Percentiles rank a stretch among this genome's conserved stretches.
These are phyloP conservation scores for Metschnikowia gelsemii DNA, from an alignment of 805 yeast genomes.

Conservation along the genomic window DNA sequence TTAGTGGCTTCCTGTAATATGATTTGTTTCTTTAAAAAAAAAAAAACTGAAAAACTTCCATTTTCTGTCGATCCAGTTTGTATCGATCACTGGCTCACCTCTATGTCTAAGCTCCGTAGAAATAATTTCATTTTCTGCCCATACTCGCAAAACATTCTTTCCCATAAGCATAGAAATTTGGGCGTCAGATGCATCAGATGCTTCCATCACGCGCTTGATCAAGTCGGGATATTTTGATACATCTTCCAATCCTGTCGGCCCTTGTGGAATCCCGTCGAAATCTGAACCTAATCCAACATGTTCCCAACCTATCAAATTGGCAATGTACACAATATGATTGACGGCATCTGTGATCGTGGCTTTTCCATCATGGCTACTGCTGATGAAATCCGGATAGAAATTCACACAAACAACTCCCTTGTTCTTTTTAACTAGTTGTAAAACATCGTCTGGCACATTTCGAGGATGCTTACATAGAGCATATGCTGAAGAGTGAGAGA, in stretches of 20 bases:
- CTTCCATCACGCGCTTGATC: slow-evolving; percentile 28
- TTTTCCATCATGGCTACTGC: slow-evolving; percentile 16
- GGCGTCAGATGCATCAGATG: slow-evolving; percentile 43
- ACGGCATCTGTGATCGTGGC: slow-evolving; percentile 48
- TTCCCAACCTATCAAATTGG: slow-evolving; percentile 49
- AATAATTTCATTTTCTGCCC: slow-evolving; percentile 42
- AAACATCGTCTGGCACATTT: slow-evolving; percentile 50
- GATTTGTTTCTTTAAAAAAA: too few species aligned
- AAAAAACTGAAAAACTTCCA: slow-evolving; percentile 47
- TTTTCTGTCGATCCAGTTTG: slow-evolving; percentile 42
- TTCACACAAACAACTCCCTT: slow-evolving; percentile 50
- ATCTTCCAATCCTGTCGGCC: slow-evolving; percentile 53
- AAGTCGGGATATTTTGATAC: slow-evolving; percentile 55
- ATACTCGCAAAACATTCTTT: slow-evolving; percentile 45
- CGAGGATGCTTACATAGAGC: slow-evolving; percentile 41
- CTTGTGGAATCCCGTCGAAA: slow-evolving; percentile 51
- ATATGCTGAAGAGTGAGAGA: slow-evolving; percentile 49
- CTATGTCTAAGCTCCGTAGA: slow-evolving; percentile 20
- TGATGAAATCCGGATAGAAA: slow-evolving; percentile 44
- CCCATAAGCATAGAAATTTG: slow-evolving; percentile 47
- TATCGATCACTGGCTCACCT: slow-evolving; percentile 28
- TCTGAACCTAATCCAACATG: slow-evolving; percentile 53
- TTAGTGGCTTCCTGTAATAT: too few species aligned
- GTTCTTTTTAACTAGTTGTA: slow-evolving; percentile 37
- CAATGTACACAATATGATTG: slow-evolving; percentile 44